Percentiles rank a stretch among this genome's conserved stretches.
Evolutionary conservation across 1,284 basidiomycete species (phyloP).

Genomic region (Athelia psychrophila): DNA sequence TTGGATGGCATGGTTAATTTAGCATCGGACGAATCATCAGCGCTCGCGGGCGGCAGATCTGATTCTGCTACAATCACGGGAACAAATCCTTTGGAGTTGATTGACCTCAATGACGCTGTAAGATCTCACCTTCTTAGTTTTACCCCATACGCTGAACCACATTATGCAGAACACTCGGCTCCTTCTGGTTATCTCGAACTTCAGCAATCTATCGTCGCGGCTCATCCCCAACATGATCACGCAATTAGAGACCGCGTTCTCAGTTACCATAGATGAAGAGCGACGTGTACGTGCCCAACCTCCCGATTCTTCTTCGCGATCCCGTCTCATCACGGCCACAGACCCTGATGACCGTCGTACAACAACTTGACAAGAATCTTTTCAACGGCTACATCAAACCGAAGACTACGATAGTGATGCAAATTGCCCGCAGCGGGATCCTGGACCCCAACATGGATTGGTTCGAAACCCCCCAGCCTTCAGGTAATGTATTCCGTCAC

Average conservation of each 20-base stretch:
- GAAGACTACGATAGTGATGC: slow-evolving; percentile 65
- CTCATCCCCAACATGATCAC: slow-evolving; percentile 80
- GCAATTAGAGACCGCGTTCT: slow-evolving; percentile 80
- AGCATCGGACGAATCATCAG: slow-evolving; percentile 72
- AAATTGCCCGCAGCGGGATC: slow-evolving; percentile 78
- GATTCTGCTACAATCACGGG: slow-evolving; percentile 28
- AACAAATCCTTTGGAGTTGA: slow-evolving; percentile 47
- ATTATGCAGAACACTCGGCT: slow-evolving; percentile 76
- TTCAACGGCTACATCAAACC: slow-evolving; percentile 87
- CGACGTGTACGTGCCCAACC: slow-evolving; percentile 44
- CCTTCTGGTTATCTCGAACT: slow-evolving; percentile 88
- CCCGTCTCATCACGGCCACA: slow-evolving; percentile 25
- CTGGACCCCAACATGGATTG: slow-evolving; percentile 84
- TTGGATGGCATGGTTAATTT: slow-evolving; percentile 88
- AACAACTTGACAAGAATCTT: slow-evolving; percentile 82
- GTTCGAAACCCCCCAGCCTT: slow-evolving; percentile 87
- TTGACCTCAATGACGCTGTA: slow-evolving; percentile 64
- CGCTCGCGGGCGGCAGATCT: slow-evolving; percentile 37
- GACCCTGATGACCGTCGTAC: slow-evolving; percentile 77
- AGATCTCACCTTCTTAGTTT: slow-evolving; percentile 22
- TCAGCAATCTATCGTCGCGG: slow-evolving; percentile 70
- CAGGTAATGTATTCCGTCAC: slow-evolving; percentile 47
- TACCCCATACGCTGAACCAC: slow-evolving; percentile 10
- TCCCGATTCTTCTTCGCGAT: slow-evolving; percentile 1
- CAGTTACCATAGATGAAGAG: slow-evolving; percentile 75